Conservation (phyloP, 306 rosid species). For the Ziziphus jujuba region DNA sequence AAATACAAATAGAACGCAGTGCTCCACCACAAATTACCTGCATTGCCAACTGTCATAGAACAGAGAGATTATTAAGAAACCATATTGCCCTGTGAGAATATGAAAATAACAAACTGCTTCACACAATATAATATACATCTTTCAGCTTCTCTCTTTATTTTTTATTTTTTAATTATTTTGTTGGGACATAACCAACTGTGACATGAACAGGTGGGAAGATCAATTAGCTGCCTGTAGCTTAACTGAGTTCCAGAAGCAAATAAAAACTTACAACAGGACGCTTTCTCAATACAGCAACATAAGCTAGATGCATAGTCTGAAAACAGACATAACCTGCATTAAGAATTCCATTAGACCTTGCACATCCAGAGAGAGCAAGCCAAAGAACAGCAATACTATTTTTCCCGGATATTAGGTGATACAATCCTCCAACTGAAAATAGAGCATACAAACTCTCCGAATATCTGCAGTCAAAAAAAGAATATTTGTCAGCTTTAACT, state of each 20-base stretch:
- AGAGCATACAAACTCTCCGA: slow-evolving; percentile 75
- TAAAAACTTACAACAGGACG: slow-evolving; percentile 44
- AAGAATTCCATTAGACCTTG: slow-evolving; percentile 88
- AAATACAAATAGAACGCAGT: slow-evolving; percentile 55
- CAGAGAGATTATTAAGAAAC: slow-evolving; percentile 13
- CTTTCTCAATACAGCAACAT: slow-evolving; percentile 53
- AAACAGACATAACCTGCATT: slow-evolving; percentile 91
- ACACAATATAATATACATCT: not conserved
- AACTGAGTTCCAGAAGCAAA: not conserved
- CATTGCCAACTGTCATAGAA: slow-evolving; percentile 53
- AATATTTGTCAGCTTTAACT: not conserved
- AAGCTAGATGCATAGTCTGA: slow-evolving; percentile 70
- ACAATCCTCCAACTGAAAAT: slow-evolving; percentile 81
- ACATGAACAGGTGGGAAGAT: too few relatives aligned
- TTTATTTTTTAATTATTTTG: too few relatives aligned
- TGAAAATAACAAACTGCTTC: not conserved
- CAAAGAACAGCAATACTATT: slow-evolving; percentile 52
- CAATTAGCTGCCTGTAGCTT: not conserved
- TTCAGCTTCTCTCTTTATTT: not conserved
- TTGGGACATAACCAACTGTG: too few relatives aligned
- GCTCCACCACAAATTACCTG: slow-evolving; percentile 66
- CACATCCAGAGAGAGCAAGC: slow-evolving; percentile 66
- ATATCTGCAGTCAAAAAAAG: slow-evolving; percentile 55
- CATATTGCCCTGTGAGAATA: slow-evolving; percentile 7
- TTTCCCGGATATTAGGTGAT: slow-evolving; percentile 54